phyloP scores from a whole-genome alignment of 192 early-diverging fungal genomes.

The Cladochytrium replicatum region DNA sequence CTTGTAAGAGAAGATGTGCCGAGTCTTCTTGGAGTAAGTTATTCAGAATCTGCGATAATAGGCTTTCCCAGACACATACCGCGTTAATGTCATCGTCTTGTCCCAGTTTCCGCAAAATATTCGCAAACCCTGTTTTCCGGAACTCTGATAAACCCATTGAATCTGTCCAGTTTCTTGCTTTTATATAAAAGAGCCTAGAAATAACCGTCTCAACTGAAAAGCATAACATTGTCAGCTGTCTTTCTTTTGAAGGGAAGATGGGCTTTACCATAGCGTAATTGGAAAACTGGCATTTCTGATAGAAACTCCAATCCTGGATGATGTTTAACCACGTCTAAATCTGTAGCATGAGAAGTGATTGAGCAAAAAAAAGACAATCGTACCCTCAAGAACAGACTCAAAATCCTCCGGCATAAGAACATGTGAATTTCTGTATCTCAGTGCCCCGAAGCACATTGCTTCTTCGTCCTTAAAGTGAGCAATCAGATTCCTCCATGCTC shows the following conservation, averaged over 20 bases:
- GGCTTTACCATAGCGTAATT: constrained; percentile 65
- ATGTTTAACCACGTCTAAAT: constrained; percentile 64
- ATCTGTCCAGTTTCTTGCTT: constrained; percentile 53
- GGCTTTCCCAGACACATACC: constrained; percentile 18
- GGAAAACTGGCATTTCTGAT: constrained; percentile 66
- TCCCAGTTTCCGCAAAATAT: constrained; percentile 56
- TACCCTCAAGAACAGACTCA: constrained; percentile 49
- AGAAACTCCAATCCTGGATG: constrained; percentile 86
- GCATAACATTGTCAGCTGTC: not conserved
- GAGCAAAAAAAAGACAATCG: not conserved
- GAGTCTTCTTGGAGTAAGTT: constrained; percentile 32
- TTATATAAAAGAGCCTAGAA: constrained; percentile 74
- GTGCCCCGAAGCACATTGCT: constrained; percentile 12
- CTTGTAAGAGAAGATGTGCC: constrained; percentile 89
- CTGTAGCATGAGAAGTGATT: not conserved
- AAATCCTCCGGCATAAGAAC: constrained; percentile 57
- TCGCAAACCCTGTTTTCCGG: constrained; percentile 48
- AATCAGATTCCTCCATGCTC: constrained; percentile 9
- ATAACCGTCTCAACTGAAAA: constrained; percentile 75
- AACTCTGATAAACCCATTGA: constrained; percentile 71
- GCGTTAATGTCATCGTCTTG: constrained; percentile 60
- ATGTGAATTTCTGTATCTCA: constrained; percentile 5
- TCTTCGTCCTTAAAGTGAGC: constrained; percentile 13
- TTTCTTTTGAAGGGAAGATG: not conserved
- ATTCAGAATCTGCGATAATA: not conserved